Evolutionary conservation across 805 yeast genomes (phyloP), one percentile per base, ranked within the genome.

Genomic region (Ogataea glucozyma): DNA sequence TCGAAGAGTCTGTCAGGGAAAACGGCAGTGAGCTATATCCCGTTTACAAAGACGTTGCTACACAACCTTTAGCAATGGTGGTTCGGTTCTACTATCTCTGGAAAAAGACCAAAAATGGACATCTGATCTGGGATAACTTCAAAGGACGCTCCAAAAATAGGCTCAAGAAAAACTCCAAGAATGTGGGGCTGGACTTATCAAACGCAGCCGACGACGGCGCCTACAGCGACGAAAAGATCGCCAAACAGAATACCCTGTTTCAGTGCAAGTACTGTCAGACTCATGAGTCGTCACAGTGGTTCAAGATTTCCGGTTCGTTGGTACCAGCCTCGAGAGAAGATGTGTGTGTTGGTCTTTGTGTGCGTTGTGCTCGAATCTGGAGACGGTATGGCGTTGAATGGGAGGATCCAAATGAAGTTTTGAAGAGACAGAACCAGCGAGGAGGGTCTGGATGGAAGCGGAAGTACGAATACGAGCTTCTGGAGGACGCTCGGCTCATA

Each of bases 291-390:
- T 55, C 64, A 1, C 79, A 73, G 40, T 88, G 96, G 96, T 78
- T 75, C 49, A 70, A 85, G 40, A 76, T 83, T 1, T 83, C 93
- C 1, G 93, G 91, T 1, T 73, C 70, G 21, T 66, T 71, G 2
- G 62, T 63, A 4, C 69, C 71, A 10, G 61, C 65, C 4, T 65
- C 65, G 6, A 53, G 57, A 1, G 52, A 57, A 8, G 57, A 66
- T 5, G 54, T 66, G 1, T 65, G 79, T 2, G 63, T 70, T 12
- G 97, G 89, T 0, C 66, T 91, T 11, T 91, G 99, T 61, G 65
- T 75, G 21, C 71, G 98, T 41, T 91, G 99, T 68, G 96, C 97
- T 0, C 73, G 85, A 44, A 58, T 93, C 21, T 91, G 98, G 98
- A 74, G 96, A 61, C 69, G 95, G 29, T 91, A 91, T 62, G 97